Base-by-base conservation (phyloP, 2,329 filamentous ascomycete genomes). In the Colletotrichum sp. region DNA sequence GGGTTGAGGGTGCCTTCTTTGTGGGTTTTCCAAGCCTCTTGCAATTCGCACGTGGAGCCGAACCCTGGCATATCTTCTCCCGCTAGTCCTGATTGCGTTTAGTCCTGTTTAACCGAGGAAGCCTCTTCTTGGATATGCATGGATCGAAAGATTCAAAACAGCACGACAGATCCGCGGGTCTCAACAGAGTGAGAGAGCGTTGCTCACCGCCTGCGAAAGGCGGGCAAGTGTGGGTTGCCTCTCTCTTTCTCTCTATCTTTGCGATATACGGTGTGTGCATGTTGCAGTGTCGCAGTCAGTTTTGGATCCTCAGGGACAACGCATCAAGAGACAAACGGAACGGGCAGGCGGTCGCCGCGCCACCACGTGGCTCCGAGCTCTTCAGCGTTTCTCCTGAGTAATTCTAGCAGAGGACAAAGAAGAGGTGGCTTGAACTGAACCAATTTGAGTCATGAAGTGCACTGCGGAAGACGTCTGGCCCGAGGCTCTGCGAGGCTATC, bases 121-220 rank as follows among this genome's bases (percentile, higher is more conserved):
- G 49, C 64, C 64, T 74, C 28, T 55, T 60, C 64, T 65, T 44
- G 70, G 36, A 60, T 32, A 57, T 30, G 39, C 71, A 36, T 26
- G 64, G 44, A 44, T 72, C 24, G 30, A n/a, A 32, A 52, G 44
- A 52, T 52, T 52, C 44, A 52, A 52, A 52, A 52, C 32, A 9
- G 64, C 64, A 39, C 30, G 36, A 32, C 26, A 64, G 64, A 73
- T 69, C 21, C 74, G 74, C 73, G 68, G 57, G 34, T 74, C 74
- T 76, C 74, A 76, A 76, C 74, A 76, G 57, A 69, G 67, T 69
- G 52, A 28, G 18, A 34, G 6, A 30, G 32, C 26, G 24, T 30
- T 26, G 44, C 44, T 74, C 74, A 76, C 74, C 74, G 65, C 74
- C 74, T 49, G 44, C 55, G n/a, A 66, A 65, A 55, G 69, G 44